Conservation (phyloP, 441 rosid genomes). For the Melastoma candidum region DNA sequence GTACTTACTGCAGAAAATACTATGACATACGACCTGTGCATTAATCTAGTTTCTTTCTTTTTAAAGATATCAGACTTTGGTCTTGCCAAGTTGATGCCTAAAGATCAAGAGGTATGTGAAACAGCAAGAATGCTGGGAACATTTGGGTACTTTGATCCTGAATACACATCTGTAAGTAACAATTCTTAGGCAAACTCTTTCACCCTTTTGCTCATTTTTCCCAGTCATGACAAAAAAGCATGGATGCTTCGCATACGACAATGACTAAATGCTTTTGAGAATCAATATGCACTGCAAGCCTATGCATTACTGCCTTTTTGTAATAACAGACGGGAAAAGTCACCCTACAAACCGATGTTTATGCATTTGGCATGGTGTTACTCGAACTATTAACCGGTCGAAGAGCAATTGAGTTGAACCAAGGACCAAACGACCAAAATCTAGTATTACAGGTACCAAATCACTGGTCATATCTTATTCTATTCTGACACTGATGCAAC, state of each 20-base stretch:
- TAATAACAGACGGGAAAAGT: conserved; percentile 81
- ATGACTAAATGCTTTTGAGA: too few species aligned
- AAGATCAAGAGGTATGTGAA: conserved; percentile 63
- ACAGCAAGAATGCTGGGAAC: conserved; percentile 94
- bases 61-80: conserved; percentile 88
- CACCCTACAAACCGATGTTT: conserved; percentile 86
- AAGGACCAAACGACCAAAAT: conserved; percentile 75
- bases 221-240: background rate
- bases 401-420: conserved; percentile 81
- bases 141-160: conserved; percentile 94
- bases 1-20: background rate
- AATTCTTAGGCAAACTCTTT: conserved; percentile 4
- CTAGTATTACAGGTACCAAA: conserved; percentile 71
- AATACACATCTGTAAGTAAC: conserved; percentile 63
- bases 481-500: background rate
- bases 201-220: background rate
- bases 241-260: too few species aligned
- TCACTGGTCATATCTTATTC: conserved; percentile 2
- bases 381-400: conserved; percentile 90
- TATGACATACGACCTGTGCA: background rate
- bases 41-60: background rate
- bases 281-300: too few species aligned
- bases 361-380: conserved; percentile 93
- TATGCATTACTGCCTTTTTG: background rate
- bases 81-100: conserved; percentile 93